Conservation (phyloP, 2,329 filamentous ascomycete genomes). For the Magnaporthiopsis incrustans region DNA sequence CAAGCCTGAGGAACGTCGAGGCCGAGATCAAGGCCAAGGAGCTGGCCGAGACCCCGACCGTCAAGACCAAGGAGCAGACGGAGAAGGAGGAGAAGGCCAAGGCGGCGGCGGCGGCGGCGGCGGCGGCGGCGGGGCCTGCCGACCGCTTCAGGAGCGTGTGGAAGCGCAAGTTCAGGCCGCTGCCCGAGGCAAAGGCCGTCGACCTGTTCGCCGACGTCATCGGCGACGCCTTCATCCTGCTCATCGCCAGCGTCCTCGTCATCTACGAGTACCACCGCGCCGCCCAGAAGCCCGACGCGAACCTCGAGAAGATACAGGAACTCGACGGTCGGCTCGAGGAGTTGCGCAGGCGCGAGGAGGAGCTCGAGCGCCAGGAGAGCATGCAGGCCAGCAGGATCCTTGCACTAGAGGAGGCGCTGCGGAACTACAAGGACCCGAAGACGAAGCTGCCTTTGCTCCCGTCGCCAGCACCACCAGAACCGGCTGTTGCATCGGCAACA, state of each 20-base stretch:
- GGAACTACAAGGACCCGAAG: slow-evolving; percentile 45
- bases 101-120: no score
- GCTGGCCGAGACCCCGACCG: slow-evolving; percentile 54
- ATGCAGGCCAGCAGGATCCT: slow-evolving; percentile 37
- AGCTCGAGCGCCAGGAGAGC: slow-evolving; percentile 40
- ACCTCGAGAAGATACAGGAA: slow-evolving; percentile 43
- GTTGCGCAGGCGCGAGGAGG: slow-evolving; percentile 40
- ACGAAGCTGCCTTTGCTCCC: slow-evolving; percentile 47
- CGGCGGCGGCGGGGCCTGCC: slow-evolving; percentile 11
- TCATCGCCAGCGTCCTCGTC: slow-evolving; percentile 48
- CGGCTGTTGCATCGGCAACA: background rate
- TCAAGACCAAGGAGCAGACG: slow-evolving; percentile 55
- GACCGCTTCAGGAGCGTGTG: slow-evolving; percentile 39
- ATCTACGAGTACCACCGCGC: slow-evolving; percentile 55
- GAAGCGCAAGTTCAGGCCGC: slow-evolving; percentile 52
- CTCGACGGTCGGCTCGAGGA: slow-evolving; percentile 40
- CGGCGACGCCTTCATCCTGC: slow-evolving; percentile 55
- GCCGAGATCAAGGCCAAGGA: slow-evolving; percentile 53
- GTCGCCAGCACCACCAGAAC: slow-evolving; percentile 16
- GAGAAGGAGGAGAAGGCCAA: slow-evolving; percentile 45
- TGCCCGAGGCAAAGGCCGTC: slow-evolving; percentile 59
- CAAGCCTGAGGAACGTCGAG: slow-evolving; percentile 47
- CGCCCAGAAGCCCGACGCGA: slow-evolving; percentile 52
- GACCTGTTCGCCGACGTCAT: slow-evolving; percentile 60
- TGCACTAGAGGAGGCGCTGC: slow-evolving; percentile 45